Evolutionary conservation across 768 basidiomycete species (phyloP).

Genomic region (Suillus ampliporus): DNA sequence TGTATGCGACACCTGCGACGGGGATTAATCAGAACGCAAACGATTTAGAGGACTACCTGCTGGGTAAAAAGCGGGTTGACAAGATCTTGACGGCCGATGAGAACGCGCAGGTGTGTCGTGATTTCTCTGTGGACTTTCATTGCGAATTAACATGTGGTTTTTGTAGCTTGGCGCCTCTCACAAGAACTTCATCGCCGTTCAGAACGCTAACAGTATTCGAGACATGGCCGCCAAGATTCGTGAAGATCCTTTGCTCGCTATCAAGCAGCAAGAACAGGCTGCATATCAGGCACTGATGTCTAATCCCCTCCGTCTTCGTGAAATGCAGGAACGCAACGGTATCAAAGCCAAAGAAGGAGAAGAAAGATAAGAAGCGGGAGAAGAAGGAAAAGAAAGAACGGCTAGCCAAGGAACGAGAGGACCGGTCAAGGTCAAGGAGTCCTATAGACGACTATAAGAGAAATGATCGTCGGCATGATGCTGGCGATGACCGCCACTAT

Average conservation of each 20-base stretch:
- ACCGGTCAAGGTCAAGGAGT: slow-evolving; percentile 38
- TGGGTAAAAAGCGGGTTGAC: slow-evolving; percentile 98
- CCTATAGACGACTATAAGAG: slow-evolving; percentile 32
- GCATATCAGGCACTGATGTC: slow-evolving; percentile 86
- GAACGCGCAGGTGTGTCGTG: slow-evolving; percentile 73
- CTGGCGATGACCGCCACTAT: slow-evolving; percentile 22
- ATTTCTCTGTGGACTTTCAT: slow-evolving; percentile 7
- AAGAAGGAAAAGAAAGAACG: slow-evolving; percentile 55
- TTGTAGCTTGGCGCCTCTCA: slow-evolving; percentile 80
- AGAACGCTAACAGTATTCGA: slow-evolving; percentile 89
- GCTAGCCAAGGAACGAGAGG: slow-evolving; percentile 31
- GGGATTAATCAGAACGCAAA: slow-evolving; percentile 87
- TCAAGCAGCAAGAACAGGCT: slow-evolving; percentile 97
- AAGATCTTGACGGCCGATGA: slow-evolving; percentile 93
- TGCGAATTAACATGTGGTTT: slow-evolving; percentile 10
- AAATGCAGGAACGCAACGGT: slow-evolving; percentile 83
- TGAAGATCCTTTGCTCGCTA: slow-evolving; percentile 95
- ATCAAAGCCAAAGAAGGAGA: slow-evolving; percentile 80
- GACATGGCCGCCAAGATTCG: slow-evolving; percentile 94
- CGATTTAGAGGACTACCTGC: slow-evolving; percentile 93
- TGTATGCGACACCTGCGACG: slow-evolving; percentile 97
- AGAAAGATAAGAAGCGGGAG: slow-evolving; percentile 60
- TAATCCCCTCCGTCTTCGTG: slow-evolving; percentile 83
- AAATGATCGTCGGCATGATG: slow-evolving; percentile 21
- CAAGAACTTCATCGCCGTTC: slow-evolving; percentile 92